Conservation (phyloP, 2,329 filamentous ascomycete species). For the Apiospora phragmitis region DNA sequence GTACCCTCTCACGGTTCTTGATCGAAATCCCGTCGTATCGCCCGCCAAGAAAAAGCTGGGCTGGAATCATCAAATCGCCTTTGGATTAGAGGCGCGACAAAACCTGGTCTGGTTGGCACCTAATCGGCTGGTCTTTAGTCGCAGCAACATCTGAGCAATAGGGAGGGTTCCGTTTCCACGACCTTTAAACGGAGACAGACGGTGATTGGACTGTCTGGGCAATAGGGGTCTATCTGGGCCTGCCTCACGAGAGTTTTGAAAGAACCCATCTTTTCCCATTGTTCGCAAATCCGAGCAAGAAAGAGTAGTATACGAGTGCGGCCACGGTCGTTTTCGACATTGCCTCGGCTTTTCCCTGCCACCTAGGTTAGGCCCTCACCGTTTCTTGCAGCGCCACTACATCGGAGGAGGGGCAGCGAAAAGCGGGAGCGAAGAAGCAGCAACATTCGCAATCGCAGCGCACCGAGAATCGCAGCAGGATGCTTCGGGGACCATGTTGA, state of each 20-base stretch:
- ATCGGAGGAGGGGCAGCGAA: not conserved
- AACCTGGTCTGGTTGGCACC: not conserved
- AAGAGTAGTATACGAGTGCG: not conserved
- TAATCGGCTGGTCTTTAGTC: not conserved
- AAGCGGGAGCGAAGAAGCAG: not conserved
- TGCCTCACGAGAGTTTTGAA: not conserved
- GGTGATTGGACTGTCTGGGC: not conserved
- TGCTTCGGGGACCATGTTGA: constrained; percentile 59
- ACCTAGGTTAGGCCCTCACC: not conserved
- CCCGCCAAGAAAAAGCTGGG: not conserved
- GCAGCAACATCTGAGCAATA: not conserved
- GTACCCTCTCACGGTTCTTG: not conserved
- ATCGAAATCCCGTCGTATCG: not conserved
- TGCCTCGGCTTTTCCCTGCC: not conserved
- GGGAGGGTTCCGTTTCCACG: not conserved
- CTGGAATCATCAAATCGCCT: not conserved
- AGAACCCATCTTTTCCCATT: not conserved
- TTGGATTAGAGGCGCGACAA: not conserved
- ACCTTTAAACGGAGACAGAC: not conserved
- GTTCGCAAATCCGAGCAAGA: not conserved
- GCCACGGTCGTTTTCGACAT: not conserved
- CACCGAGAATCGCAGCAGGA: constrained; percentile 37
- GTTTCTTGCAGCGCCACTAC: not conserved
- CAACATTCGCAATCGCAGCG: constrained; percentile 4
- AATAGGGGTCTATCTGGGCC: not conserved